Base-by-base conservation (phyloP, 1,284 basidiomycete genomes). In the Takashimella tepidaria region DNA sequence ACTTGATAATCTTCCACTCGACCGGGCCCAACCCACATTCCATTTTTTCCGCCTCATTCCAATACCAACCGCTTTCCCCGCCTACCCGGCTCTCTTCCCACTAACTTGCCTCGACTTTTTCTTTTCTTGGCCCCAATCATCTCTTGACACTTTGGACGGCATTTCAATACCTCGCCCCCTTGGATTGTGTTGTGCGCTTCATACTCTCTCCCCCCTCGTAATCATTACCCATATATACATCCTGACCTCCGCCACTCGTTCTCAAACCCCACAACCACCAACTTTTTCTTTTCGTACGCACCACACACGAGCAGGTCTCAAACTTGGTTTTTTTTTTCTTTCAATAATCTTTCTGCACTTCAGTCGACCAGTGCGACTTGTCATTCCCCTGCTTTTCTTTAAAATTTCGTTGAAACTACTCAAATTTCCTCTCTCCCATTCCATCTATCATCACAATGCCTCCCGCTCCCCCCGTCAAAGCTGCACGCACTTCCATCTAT, bases 401-500 rank as follows among this genome's bases (percentile, higher is more conserved):
- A n/a, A n/a, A n/a, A n/a, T n/a, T n/a, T 37, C 31, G 16, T 37
- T 37, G n/a, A n/a, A n/a, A n/a, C n/a, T 37, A 8, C 25, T 31
- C 26, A 22, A 2, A 31, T 5, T 23, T 22, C 47, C 26, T 4
- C 27, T 19, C 41, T 11, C 23, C 31, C 31, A 37, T 8, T 26
- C 37, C 41, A 19, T 23, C 31, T 56, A n/a, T n/a, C n/a, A n/a
- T n/a, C n/a, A 60, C 22, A 53, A 73, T 73, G 71, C 70, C 71
- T 37, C 62, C 69, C 50, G 67, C 61, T 13, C 66, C 71, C 20
- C 60, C 69, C 25, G 60, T 56, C 53, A 69, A 69, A 55, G 58
- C 63, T n/a, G 62, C 64, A n/a, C 64, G 69, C 48, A 66, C 67
- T 31, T 71, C 66, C 41, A 65, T 68, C 43, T 67, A 73, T 53